Conservation (phyloP, 495 filamentous ascomycete species). For the Xylaria sp. region DNA sequence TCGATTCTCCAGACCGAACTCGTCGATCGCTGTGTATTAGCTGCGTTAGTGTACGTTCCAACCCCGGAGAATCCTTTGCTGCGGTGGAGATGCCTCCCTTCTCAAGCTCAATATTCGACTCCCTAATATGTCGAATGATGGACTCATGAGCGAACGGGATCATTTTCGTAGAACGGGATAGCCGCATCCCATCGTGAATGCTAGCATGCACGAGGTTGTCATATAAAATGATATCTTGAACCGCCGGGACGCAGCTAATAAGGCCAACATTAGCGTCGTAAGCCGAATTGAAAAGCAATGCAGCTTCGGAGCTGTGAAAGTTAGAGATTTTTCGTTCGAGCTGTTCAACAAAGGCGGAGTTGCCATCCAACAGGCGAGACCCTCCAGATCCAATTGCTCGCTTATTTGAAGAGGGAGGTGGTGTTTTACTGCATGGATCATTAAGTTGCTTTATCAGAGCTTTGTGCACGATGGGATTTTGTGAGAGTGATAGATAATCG, state of each 20-base stretch:
- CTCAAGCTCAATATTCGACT: neutral
- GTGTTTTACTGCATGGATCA: neutral
- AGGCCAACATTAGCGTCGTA: slow-evolving; percentile 80
- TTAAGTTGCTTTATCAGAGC: slow-evolving; percentile 11
- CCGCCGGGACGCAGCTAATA: slow-evolving; percentile 70
- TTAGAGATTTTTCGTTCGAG: slow-evolving; percentile 69
- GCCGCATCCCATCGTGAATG: slow-evolving; percentile 78
- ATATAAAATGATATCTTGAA: slow-evolving; percentile 72
- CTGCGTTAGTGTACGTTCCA: slow-evolving; percentile 32
- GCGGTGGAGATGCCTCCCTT: neutral
- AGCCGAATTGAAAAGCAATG: slow-evolving; percentile 78
- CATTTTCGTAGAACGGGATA: slow-evolving; percentile 60
- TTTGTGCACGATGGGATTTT: slow-evolving; percentile 36
- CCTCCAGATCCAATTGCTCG: slow-evolving; percentile 59
- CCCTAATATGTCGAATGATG: slow-evolving; percentile 33
- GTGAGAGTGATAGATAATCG: slow-evolving; percentile 66
- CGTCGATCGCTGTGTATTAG: slow-evolving; percentile 23
- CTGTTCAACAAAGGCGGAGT: slow-evolving; percentile 66
- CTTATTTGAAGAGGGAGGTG: neutral
- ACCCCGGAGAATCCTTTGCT: slow-evolving; percentile 26
- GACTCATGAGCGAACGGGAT: slow-evolving; percentile 70
- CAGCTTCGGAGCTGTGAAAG: slow-evolving; percentile 70
- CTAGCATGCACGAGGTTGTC: slow-evolving; percentile 82
- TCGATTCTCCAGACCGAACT: slow-evolving; percentile 46
- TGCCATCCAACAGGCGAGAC: slow-evolving; percentile 72